Base-by-base conservation (phyloP, 345 rosid species). In the Erodium maritimum region DNA sequence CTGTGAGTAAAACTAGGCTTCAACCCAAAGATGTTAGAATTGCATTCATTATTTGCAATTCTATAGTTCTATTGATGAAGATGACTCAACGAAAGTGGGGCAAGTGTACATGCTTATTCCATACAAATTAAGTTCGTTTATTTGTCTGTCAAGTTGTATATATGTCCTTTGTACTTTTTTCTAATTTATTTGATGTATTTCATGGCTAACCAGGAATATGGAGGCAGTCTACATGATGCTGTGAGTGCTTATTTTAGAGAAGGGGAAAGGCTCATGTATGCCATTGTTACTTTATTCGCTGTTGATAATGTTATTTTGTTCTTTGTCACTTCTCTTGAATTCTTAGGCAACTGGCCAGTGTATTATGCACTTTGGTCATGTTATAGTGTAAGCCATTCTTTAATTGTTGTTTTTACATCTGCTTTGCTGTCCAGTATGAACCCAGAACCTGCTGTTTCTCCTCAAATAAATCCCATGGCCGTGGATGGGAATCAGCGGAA, bases 191-290 rank as follows among this genome's bases (percentile, higher is more conserved):
- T 60, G 20, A 19, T 59, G 25, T 48, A 14, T 21, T 74, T 72
- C 57, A 59, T 64, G 61, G 68, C 60, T 65, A 21, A 71, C 14
- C 74, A 87, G 96, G 91, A 88, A 75, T 70, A 78, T 54, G 83
- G 84, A 62, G 76, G 86, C 68, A 80, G 84, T 67, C 77, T 91
- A 65, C 67, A 72, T 63, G 80, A 66, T 61, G 97, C 97, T 4
- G 74, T 91, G 67, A 82, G 82, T 70, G 61, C 87, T 3, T 86
- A 86, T 79, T 88, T 80, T 65, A 60, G 71, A 65, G 86, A 79
- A 64, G 71, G 75, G 60, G 83, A 82, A 61, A 70, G 73, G 55
- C 69, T 64, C 71, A 63, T 66, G 90, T 85, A 75, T 48, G 81
- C 23, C 42, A 54, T 52, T 62, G 1, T 22, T 58, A 37, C 11